Percentiles rank a stretch among this genome's conserved stretches.
Evolutionary conservation across 176 grass and related monocot genomes (phyloP).

Genomic region (Bothriochloa decipiens): DNA sequence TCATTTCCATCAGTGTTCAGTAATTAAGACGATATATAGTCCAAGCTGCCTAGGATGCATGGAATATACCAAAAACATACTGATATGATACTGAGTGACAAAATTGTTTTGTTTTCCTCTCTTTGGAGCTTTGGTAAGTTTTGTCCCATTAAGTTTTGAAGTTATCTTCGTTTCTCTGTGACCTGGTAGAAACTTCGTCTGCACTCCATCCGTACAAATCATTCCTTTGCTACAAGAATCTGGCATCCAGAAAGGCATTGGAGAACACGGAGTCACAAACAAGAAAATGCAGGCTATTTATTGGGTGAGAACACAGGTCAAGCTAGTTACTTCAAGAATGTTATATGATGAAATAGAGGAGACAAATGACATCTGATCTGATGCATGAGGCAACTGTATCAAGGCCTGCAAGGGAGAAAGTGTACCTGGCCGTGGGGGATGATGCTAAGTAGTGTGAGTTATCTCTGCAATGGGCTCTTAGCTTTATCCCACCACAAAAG

Average conservation of each 20-base stretch:
- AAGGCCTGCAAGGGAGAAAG: background rate
- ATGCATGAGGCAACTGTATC: slow-evolving; percentile 6
- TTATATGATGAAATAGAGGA: background rate
- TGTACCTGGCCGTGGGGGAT: slow-evolving; percentile 4
- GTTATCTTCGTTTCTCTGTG: slow-evolving; percentile 1
- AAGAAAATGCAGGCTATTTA: background rate
- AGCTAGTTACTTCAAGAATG: background rate
- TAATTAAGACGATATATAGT: background rate
- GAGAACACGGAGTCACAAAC: background rate
- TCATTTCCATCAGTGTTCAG: background rate
- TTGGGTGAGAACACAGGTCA: background rate
- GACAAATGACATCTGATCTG: slow-evolving; percentile 6
- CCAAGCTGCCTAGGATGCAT: background rate
- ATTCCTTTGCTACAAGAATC: slow-evolving; percentile 25
- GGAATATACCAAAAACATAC: background rate
- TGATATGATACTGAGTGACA: slow-evolving; percentile 6
- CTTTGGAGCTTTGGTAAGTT: background rate
- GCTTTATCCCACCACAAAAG: slow-evolving; percentile 4
- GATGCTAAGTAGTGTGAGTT: background rate
- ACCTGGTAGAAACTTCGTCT: slow-evolving; percentile 3
- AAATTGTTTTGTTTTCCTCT: background rate
- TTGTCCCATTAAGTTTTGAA: slow-evolving; percentile 24
- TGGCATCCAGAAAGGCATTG: background rate
- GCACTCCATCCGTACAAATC: slow-evolving; percentile 7
- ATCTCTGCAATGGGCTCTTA: slow-evolving; percentile 28